Evolutionary conservation across 75 land plant genomes (phyloP).

Genomic region (Selaginella tamariscina): DNA sequence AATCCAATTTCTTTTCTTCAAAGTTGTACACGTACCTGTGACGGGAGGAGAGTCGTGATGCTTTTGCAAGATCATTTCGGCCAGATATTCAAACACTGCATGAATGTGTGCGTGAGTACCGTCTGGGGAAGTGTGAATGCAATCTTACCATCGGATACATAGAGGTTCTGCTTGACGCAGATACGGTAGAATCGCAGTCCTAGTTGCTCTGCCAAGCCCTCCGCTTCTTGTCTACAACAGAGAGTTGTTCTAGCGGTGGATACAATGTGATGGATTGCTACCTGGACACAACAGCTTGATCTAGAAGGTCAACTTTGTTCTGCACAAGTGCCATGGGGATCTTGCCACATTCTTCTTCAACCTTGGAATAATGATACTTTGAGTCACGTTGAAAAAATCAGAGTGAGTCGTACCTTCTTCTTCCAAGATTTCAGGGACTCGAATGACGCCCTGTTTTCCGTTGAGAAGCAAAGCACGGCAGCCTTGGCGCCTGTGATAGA

Average conservation of each 20-base stretch:
- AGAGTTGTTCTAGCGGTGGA: not conserved
- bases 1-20: too few relatives aligned
- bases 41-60: not conserved
- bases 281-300: slow-evolving; percentile 27
- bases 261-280: not conserved
- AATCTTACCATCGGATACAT: slow-evolving; percentile 23
- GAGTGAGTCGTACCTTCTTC: slow-evolving; percentile 18
- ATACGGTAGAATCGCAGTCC: slow-evolving; percentile 34
- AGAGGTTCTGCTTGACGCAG: slow-evolving; percentile 35
- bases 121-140: not conserved
- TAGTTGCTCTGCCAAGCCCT: slow-evolving; percentile 26
- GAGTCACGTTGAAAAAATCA: not conserved
- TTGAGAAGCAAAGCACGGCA: slow-evolving; percentile 31
- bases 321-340: slow-evolving; percentile 37
- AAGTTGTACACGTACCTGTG: not conserved
- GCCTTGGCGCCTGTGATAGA: slow-evolving; percentile 30
- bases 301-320: slow-evolving; percentile 33
- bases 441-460: slow-evolving; percentile 28
- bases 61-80: slow-evolving; percentile 29
- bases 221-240: slow-evolving; percentile 30
- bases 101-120: not conserved
- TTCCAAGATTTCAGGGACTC: slow-evolving; percentile 30
- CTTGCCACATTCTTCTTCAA: slow-evolving; percentile 32
- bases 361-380: slow-evolving; percentile 12
- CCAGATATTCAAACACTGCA: slow-evolving; percentile 38